phyloP scores from a whole-genome alignment of 257 asterid species.

The Petunia axillaris region DNA sequence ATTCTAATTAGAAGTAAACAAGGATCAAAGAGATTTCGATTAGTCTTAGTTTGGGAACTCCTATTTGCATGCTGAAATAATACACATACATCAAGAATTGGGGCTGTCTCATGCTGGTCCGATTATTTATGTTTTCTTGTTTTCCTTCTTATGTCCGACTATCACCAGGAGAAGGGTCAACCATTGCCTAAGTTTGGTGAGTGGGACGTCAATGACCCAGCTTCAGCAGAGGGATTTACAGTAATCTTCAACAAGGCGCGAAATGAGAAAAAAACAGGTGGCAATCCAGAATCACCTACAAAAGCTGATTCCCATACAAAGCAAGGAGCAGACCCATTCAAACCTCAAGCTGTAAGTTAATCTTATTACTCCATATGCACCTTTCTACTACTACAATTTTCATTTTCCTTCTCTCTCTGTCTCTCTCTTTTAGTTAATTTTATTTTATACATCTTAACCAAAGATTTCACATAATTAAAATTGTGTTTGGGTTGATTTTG shows the following conservation, averaged over 20 bases:
- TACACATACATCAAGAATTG: background rate
- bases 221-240: conserved; percentile 97
- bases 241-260: conserved; percentile 96
- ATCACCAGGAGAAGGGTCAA: conserved; percentile 81
- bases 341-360: conserved; percentile 78
- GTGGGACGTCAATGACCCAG: conserved; percentile 97
- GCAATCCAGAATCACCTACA: conserved; percentile 85
- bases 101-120: background rate
- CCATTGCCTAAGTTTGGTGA: conserved; percentile 98
- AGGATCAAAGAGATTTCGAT: background rate
- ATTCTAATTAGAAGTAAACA: background rate
- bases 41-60: conserved; percentile 13
- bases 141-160: background rate
- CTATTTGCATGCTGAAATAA: background rate
- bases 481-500: background rate
- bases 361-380: background rate
- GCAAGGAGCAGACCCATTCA: conserved; percentile 65
- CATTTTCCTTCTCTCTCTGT: background rate
- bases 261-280: conserved; percentile 93
- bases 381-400: background rate
- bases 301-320: conserved; percentile 50
- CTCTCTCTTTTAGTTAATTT: background rate
- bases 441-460: background rate
- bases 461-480: conserved; percentile 1
- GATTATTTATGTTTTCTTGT: background rate